Conservation (phyloP, 2,329 filamentous ascomycete genomes). For the Cytospora paraplurivora region DNA sequence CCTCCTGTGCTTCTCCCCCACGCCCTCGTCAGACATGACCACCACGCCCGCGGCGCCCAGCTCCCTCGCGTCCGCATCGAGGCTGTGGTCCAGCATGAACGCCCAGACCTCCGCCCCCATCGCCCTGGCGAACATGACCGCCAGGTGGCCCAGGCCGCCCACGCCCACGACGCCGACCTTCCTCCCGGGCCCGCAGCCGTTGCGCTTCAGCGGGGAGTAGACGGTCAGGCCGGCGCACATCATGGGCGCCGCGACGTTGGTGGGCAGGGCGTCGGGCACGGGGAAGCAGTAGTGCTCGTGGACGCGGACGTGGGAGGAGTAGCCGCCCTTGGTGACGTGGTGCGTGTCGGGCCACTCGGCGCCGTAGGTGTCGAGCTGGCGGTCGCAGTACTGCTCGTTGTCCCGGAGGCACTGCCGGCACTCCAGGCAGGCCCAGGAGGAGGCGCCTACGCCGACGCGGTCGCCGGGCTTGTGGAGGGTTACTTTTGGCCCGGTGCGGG, state of each 20-base stretch:
- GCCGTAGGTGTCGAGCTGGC: slow-evolving; percentile 63
- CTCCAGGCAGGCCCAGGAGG: slow-evolving; percentile 64
- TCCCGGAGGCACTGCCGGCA: slow-evolving; percentile 67
- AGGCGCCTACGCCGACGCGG: slow-evolving; percentile 70
- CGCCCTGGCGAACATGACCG: slow-evolving; percentile 69
- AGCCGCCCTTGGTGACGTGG: slow-evolving; percentile 61
- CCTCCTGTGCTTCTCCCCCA: slow-evolving; percentile 59
- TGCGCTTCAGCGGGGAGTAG: slow-evolving; percentile 75
- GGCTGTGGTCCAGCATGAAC: slow-evolving; percentile 61
- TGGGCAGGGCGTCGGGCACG: slow-evolving; percentile 72
- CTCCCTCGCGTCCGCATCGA: slow-evolving; percentile 60
- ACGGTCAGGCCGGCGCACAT: slow-evolving; percentile 82
- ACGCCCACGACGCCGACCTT: slow-evolving; percentile 76
- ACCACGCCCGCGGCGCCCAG: slow-evolving; percentile 65
- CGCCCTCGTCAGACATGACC: slow-evolving; percentile 58
- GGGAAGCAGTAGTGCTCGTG: slow-evolving; percentile 76
- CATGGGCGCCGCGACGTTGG: slow-evolving; percentile 71
- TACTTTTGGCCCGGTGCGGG: slow-evolving; percentile 68
- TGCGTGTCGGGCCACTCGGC: slow-evolving; percentile 52
- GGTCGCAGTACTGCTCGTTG: slow-evolving; percentile 69
- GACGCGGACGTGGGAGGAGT: slow-evolving; percentile 42
- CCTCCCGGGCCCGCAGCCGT: slow-evolving; percentile 75
- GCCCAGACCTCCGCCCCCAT: slow-evolving; percentile 61
- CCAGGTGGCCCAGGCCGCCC: slow-evolving; percentile 73
- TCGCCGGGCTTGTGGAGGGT: slow-evolving; percentile 61